Base-by-base conservation (phyloP, 306 rosid species). In the Gynostemma pentaphyllum region DNA sequence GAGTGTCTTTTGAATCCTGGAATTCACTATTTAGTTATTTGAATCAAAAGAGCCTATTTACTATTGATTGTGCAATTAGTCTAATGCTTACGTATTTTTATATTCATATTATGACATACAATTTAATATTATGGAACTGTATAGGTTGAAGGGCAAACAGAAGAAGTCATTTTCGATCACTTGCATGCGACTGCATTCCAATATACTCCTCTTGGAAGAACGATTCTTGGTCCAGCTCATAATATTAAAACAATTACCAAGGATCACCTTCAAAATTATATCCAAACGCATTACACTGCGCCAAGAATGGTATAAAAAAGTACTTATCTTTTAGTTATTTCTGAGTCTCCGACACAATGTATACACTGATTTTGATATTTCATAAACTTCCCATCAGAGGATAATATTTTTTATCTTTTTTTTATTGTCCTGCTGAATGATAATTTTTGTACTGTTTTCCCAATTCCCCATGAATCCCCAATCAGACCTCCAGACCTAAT, bases 131-230 rank as follows among this genome's bases (percentile, higher is more conserved):
- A 16, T 41, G 22, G 37, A 61, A 32, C 13, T 8, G 22, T 68
- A 71, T 74, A 90, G 95, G 94, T 87, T 40, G 97, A 87, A 67
- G 91, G 91, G 18, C 95, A 90, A 76, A 85, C 92, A 1, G 97
- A 87, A 68, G 95, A 87, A 80, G 97, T 90, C 16, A 80, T 90
- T 41, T 90, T 87, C 52, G 95, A 87, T 55, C 97, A 90, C 70
- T 79, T 90, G 63, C 97, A 90, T 7, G 95, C 97, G 63, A 87
- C 94, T 74, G 97, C 97, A 37, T 90, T 90, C 86, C 97, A 90
- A 71, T 84, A 90, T 68, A 82, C 94, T 68, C 94, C 97, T 54
- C 81, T 90, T 48, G 97, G 95, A 46, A 85, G 97, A 85, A 90
- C 95, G 11, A 90, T 87, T 71, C 86, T 90, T 39, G 97, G 97